phyloP scores from a whole-genome alignment of 2,329 filamentous ascomycete genomes.

The Nigrospora osmanthi region DNA sequence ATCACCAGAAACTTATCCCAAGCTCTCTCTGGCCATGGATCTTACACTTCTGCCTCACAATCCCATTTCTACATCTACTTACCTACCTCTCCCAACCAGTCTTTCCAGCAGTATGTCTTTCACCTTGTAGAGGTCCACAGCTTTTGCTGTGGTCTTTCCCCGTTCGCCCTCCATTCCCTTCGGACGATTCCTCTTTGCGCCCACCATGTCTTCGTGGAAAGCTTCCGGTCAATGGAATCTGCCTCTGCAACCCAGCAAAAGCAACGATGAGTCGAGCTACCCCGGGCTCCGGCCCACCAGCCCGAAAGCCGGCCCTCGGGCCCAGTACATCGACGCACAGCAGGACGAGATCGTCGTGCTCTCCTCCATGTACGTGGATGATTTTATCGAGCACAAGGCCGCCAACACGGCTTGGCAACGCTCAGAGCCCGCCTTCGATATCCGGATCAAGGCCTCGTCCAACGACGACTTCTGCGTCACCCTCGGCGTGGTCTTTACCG shows the following conservation, averaged over 20 bases:
- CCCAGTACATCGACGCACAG: slow-evolving; percentile 76
- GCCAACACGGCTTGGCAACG: slow-evolving; percentile 82
- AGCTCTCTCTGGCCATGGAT: too few relatives aligned
- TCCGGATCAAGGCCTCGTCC: slow-evolving; percentile 66
- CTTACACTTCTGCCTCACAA: too few relatives aligned
- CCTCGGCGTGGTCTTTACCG: slow-evolving; percentile 73
- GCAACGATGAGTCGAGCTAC: slow-evolving; percentile 40
- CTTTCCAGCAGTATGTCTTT: too few relatives aligned
- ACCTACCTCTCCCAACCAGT: too few relatives aligned
- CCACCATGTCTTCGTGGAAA: slow-evolving; percentile 48
- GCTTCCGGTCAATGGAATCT: slow-evolving; percentile 39
- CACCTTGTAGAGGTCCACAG: slow-evolving; percentile 32
- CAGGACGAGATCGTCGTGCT: slow-evolving; percentile 81
- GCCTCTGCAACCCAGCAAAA: slow-evolving; percentile 30
- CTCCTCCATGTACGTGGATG: slow-evolving; percentile 81
- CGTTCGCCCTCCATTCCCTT: slow-evolving; percentile 18
- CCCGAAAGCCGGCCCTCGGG: slow-evolving; percentile 33
- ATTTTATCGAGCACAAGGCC: slow-evolving; percentile 69
- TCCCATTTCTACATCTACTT: too few relatives aligned
- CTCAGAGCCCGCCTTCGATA: slow-evolving; percentile 75
- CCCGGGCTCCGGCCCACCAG: slow-evolving; percentile 36
- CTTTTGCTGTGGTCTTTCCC: slow-evolving; percentile 41
- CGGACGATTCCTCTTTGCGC: slow-evolving; percentile 15
- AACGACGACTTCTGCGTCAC: slow-evolving; percentile 65
- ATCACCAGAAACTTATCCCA: too few relatives aligned